phyloP scores from a whole-genome alignment of 768 basidiomycete species.

The Pholiota conissans region DNA sequence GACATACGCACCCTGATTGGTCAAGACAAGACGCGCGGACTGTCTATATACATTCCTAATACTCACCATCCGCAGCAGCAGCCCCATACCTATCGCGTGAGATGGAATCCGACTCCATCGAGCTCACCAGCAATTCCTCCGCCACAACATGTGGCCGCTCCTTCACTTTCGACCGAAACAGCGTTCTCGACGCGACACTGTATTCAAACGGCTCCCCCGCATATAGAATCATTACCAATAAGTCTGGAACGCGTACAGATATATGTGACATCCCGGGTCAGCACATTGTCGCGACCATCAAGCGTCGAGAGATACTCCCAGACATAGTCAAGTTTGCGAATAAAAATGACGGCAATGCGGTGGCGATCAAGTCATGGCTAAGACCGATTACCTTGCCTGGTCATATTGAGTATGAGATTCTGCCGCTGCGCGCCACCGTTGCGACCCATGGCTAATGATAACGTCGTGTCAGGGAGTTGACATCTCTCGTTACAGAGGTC shows the following conservation, averaged over 20 bases:
- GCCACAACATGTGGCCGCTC: background rate
- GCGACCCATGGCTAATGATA: background rate
- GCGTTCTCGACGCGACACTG: background rate
- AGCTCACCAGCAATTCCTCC: background rate
- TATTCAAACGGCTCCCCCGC: background rate
- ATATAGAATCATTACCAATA: background rate
- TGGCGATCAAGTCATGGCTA: constrained; percentile 15
- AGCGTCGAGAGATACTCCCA: constrained; percentile 14
- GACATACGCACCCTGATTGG: too few relatives aligned
- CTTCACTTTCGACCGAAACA: background rate
- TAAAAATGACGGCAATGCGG: constrained; percentile 5
- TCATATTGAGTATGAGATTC: background rate
- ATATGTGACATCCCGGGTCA: background rate
- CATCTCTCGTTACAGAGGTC: constrained; percentile 8
- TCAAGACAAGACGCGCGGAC: too few relatives aligned
- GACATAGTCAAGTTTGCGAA: constrained; percentile 15
- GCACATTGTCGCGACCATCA: constrained; percentile 12
- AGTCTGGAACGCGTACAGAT: background rate
- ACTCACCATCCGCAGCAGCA: background rate
- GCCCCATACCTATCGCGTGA: too few relatives aligned
- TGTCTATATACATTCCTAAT: background rate
- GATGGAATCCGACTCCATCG: background rate
- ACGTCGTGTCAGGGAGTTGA: constrained; percentile 6
- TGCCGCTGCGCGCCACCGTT: background rate
- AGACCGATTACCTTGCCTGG: background rate